Base-by-base conservation (phyloP, 768 basidiomycete species). In the Asterophora parasitica region DNA sequence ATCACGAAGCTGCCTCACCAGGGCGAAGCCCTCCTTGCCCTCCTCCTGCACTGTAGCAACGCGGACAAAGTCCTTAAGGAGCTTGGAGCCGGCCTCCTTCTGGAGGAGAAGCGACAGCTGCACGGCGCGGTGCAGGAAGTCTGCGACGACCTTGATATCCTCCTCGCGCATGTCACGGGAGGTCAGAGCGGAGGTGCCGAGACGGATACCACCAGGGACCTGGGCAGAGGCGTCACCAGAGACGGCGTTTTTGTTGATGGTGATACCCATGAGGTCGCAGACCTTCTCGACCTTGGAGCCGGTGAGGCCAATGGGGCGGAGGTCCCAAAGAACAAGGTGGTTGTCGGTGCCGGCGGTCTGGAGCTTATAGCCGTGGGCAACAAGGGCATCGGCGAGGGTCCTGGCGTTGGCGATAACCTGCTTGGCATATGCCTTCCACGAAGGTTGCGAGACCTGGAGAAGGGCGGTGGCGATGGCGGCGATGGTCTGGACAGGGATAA, bases 261-360 rank as follows among this genome's bases (percentile, higher is more conserved):
- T 97, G 65, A 98, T 96, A 49, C 92, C 92, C 67, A 92, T 82
- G 42, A 96, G 77, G 65, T 98, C 95, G 67, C 96, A 96, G 58
- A 99, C 82, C 77, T 96, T 97, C 77, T 97, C 95, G 49, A 99
- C 83, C 72, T 98, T 98, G 75, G 85, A 89, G 42, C 96, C 96
- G n/a, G 96, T 97, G 63, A 98, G 73, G 41, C 91, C 88, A 53
- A 96, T 77, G 26, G 96, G 96, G 30, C 96, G 82, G 52, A 97
- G 80, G 62, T 98, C 96, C 95, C 94, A 97, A 41, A 99, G 86
- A 41, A 98, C 85, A 55, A 98, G 83, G 68, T 99, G 96, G 77
- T 91, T 98, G 67, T 98, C 96, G 13, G 93, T 94, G 50, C 96
- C 96, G 48, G 79, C 83, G 11, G 95, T 98, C 74, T 97, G 94